Conservation (phyloP, 2,329 filamentous ascomycete species). For the Magnaporthales sp. region DNA sequence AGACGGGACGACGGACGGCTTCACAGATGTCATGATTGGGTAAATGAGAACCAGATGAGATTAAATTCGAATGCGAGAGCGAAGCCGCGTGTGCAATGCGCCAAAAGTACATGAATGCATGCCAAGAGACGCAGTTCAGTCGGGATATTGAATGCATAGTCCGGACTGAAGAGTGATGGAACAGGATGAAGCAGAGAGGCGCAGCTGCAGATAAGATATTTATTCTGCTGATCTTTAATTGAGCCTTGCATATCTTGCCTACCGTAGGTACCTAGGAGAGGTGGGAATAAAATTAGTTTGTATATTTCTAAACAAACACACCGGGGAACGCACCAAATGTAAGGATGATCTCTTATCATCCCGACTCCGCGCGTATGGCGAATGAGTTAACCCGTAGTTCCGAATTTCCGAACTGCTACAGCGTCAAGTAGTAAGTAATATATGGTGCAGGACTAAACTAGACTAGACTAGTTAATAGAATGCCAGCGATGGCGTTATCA, state of each 20-base stretch:
- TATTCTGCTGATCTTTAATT: background rate
- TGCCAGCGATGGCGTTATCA: background rate
- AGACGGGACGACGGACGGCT: background rate
- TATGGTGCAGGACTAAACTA: background rate
- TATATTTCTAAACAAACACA: no score
- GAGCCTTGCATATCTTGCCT: background rate
- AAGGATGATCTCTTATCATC: background rate
- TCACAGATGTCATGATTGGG: background rate
- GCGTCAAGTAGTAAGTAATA: background rate
- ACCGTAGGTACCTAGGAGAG: no score
- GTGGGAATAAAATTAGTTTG: no score
- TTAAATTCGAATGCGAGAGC: background rate
- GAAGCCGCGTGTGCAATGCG: background rate
- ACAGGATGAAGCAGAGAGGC: background rate
- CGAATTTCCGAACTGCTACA: background rate
- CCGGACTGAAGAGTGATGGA: background rate
- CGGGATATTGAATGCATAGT: background rate
- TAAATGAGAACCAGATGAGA: background rate
- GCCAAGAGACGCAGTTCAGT: background rate
- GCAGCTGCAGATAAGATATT: background rate
- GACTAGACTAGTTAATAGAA: background rate
- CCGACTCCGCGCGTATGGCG: background rate
- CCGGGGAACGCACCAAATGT: background rate
- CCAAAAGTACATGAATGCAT: background rate
- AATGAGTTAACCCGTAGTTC: background rate